Conservation (phyloP, 768 basidiomycete genomes). For the Clitopilus passeckerianus region DNA sequence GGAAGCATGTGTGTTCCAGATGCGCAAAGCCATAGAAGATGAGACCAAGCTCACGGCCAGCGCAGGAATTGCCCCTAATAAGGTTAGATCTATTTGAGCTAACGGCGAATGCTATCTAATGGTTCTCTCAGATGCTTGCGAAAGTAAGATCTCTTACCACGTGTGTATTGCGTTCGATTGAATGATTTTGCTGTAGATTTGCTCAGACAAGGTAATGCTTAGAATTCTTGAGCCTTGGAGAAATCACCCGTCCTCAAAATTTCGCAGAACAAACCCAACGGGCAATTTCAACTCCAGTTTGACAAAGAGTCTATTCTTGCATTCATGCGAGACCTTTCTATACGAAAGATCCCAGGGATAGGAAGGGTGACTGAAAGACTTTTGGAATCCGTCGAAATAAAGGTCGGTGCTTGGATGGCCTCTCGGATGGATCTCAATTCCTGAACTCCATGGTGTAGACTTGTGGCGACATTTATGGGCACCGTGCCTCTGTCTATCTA, state of each 20-base stretch:
- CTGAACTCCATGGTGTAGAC: conserved; percentile 38
- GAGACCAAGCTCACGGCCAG: conserved; percentile 89
- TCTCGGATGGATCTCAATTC: not conserved
- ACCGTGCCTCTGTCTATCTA: conserved; percentile 68
- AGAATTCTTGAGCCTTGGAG: not conserved
- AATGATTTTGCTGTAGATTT: conserved; percentile 50
- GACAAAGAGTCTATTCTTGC: conserved; percentile 54
- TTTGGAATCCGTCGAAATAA: conserved; percentile 82
- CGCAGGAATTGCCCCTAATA: conserved; percentile 94
- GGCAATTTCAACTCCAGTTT: conserved; percentile 77
- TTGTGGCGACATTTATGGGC: conserved; percentile 83
- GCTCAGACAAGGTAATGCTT: conserved; percentile 73
- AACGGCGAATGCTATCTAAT: conserved; percentile 6
- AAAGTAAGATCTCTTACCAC: conserved; percentile 52
- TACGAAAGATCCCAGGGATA: conserved; percentile 85
- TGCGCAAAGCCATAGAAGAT: conserved; percentile 66
- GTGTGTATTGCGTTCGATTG: not conserved
- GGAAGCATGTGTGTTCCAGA: conserved; percentile 71
- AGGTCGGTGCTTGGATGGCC: conserved; percentile 36
- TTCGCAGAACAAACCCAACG: conserved; percentile 86
- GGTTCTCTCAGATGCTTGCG: conserved; percentile 68
- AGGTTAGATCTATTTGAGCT: conserved; percentile 42
- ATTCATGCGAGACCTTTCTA: conserved; percentile 80
- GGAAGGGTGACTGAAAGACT: conserved; percentile 89
- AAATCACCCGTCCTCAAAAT: conserved; percentile 1